These are phyloP conservation scores for Nannochloris sp. DNA, from an alignment of 139 green algal species.

Conservation along the genomic window DNA sequence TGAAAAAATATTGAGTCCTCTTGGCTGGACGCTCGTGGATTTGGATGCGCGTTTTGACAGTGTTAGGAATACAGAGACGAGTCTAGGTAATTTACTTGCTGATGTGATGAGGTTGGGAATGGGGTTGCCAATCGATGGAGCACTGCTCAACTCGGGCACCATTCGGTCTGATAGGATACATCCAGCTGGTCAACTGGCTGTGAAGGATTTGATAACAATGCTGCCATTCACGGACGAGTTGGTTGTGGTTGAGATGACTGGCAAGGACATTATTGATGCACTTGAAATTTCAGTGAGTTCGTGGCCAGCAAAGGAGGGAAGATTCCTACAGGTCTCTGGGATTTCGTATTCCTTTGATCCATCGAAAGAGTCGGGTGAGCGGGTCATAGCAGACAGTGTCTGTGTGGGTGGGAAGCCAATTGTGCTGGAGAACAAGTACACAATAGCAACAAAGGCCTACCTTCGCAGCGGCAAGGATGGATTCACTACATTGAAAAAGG, in stretches of 20 bases:
- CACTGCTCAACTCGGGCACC: constrained; percentile 56
- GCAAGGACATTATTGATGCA: constrained; percentile 38
- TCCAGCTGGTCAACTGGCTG: constrained; percentile 33
- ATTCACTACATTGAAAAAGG: constrained; percentile 41
- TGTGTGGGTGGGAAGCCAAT: constrained; percentile 32
- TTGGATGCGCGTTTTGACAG: constrained; percentile 57
- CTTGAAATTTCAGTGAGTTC: constrained; percentile 60
- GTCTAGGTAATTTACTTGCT: constrained; percentile 61
- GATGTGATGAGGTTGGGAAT: constrained; percentile 27
- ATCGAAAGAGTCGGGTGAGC: constrained; percentile 17
- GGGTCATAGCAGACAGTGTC: constrained; percentile 40
- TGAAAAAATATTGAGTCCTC: constrained; percentile 39
- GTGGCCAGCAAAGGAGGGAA: constrained; percentile 55
- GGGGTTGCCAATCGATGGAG: constrained; percentile 23
- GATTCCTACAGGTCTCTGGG: constrained; percentile 56
- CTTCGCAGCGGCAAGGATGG: constrained; percentile 64
- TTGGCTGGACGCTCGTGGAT: constrained; percentile 31
- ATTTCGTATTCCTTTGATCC: constrained; percentile 58
- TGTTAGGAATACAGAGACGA: constrained; percentile 51
- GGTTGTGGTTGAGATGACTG: constrained; percentile 38
- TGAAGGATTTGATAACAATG: constrained; percentile 54
- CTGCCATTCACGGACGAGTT: constrained; percentile 65
- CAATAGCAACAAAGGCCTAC: constrained; percentile 57
- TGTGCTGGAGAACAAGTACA: constrained; percentile 34
- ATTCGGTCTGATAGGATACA: constrained; percentile 38